Base-by-base conservation (phyloP, 192 early-diverging fungal species). In the Mortierella antarctica region DNA sequence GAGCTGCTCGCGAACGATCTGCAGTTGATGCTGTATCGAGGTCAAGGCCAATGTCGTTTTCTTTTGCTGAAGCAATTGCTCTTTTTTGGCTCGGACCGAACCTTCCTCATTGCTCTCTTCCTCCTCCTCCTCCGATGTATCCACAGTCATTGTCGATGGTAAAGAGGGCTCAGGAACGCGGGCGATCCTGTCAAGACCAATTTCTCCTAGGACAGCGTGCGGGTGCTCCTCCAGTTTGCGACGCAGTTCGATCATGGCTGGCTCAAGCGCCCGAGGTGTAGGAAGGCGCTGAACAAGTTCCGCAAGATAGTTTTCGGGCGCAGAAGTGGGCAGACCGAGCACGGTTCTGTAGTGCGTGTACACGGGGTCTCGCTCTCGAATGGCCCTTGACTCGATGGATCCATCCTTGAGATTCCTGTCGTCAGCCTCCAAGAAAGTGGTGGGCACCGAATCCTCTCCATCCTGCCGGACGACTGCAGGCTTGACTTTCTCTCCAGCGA, bases 1-100 rank as follows among this genome's bases (percentile, higher is more conserved):
- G 10, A 95, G 73, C 76, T 98, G 96, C 45, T 76, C 74, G 10
- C 86, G 82, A 6, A 96, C 88, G 14, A 93, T 48, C 4, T 62
- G 57, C 47, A 89, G 12, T 65, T 93, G 92, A 52, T 85, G 84
- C 13, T 67, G 69, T 39, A 60, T 83, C 50, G 59, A 86, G 39
- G 63, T 86, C 68, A 86, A 84, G 70, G 68, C 77, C 55, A 70
- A 62, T 20, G 57, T 83, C 39, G 82, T 86, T 65, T 88, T 70
- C 42, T 73, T 85, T 31, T 67, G 70, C 18, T 11, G 65, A n/a
- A 2, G 20, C 40, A n/a, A 9, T 7, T 15, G 57, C 17, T 7
- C 23, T 57, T 51, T 31, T 31, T 31, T 31, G 31, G 31, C 31
- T 3, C 31, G 31, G 31, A 3, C 31, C 31, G 31, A 31, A 31